Base-by-base conservation (phyloP, 345 rosid genomes). In the Corchorus olitorius region DNA sequence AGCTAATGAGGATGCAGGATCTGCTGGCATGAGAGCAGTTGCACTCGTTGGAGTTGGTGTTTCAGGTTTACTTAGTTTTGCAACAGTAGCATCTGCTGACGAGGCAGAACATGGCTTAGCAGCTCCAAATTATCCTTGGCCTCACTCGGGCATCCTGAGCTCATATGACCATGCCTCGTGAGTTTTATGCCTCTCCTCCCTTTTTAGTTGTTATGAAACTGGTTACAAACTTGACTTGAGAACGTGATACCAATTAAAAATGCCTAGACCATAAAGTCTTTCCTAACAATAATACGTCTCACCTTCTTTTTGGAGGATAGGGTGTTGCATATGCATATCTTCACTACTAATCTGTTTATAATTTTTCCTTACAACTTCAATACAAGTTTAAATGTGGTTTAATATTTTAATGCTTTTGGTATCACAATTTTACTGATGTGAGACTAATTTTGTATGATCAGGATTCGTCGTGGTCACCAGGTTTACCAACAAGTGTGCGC, bases 391-490 rank as follows among this genome's bases (percentile, higher is more conserved):
- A 43, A 50, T 41, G 17, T 43, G 50, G 52, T 20, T 0, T 16
- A 37, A 73, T 60, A 50, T 27, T 82, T 7, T 11, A 55, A 37
- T 17, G 6, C 59, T 73, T 50, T 50, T 61, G 73, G 16, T 17
- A 35, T 3, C 6, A 35, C 20, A 70, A 9, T 70, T 52, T 76
- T 72, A 60, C 48, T 66, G 19, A 39, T 37, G 77, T 74, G 52
- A 67, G 54, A 53, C 58, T 45, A 14, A 61, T 76, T 74, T 88
- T 81, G 72, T 50, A 66, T 79, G 84, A 8, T 70, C 90, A 96
- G 99, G 94, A 91, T 97, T 74, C 98, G 99, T 46, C 97, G 99
- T 69, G 99, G 99, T 77, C 98, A 97, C 85, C 97, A 97, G 86
- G 99, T 94, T 74, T 94, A 96, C 84, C 89, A 84, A 69, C 92